These are phyloP conservation scores for Pichia gijzeniarum DNA, from an alignment of 805 yeast species.

Conservation along the genomic window DNA sequence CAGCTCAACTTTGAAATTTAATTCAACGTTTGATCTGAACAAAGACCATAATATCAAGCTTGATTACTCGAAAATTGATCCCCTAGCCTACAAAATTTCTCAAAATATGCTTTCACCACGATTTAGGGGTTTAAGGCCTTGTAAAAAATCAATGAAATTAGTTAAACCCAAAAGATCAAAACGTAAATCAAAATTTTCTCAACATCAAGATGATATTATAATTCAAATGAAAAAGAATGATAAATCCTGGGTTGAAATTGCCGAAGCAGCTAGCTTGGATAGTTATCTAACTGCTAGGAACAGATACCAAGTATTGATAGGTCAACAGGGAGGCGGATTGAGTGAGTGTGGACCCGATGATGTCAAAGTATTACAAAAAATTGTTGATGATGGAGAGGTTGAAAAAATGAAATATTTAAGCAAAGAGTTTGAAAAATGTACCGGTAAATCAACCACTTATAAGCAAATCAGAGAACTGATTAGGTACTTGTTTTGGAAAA, in stretches of 20 bases:
- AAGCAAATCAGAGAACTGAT: constrained; percentile 51
- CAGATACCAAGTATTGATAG: constrained; percentile 72
- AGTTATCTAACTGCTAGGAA: constrained; percentile 69
- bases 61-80: constrained; percentile 18
- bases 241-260: constrained; percentile 68
- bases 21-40: no score
- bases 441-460: constrained; percentile 45
- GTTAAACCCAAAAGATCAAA: constrained; percentile 40
- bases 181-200: constrained; percentile 62
- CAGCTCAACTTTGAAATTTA: no score
- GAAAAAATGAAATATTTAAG: constrained; percentile 67
- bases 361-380: constrained; percentile 39
- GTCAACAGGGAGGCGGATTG: constrained; percentile 74
- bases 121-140: constrained; percentile 20
- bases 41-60: constrained; percentile 4
- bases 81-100: constrained; percentile 22
- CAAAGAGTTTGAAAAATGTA: constrained; percentile 49
- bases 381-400: constrained; percentile 63
- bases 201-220: constrained; percentile 62
- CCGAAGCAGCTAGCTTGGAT: constrained; percentile 56
- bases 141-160: constrained; percentile 16
- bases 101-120: constrained; percentile 26
- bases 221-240: constrained; percentile 56
- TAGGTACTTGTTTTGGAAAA: constrained; percentile 44
- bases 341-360: constrained; percentile 58